Evolutionary conservation across 345 rosid genomes (phyloP).

Genomic region (Hibiscus tridactylites): DNA sequence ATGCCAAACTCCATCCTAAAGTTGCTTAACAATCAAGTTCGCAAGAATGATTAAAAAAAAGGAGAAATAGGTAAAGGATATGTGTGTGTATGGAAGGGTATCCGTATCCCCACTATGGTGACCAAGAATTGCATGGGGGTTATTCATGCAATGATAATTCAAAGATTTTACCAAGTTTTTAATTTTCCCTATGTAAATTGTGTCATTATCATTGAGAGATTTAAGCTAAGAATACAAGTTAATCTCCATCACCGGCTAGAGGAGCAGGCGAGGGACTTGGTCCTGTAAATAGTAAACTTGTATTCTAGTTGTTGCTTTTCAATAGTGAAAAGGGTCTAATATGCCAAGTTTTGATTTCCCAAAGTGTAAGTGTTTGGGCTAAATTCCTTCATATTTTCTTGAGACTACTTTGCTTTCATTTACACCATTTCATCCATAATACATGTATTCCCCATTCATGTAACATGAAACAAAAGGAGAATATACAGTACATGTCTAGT

Average conservation of each 20-base stretch:
- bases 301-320: too few relatives aligned
- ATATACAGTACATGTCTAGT: too few relatives aligned
- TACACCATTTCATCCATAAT: too few relatives aligned
- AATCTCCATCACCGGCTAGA: background rate
- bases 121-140: slow-evolving; percentile 17
- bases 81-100: background rate
- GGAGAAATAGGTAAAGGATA: background rate
- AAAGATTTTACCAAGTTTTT: background rate
- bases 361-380: too few relatives aligned
- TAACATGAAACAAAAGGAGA: too few relatives aligned
- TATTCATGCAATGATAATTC: slow-evolving; percentile 8
- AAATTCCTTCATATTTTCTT: too few relatives aligned
- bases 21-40: slow-evolving; percentile 14
- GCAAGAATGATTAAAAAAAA: slow-evolving; percentile 7
- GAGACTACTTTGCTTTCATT: too few relatives aligned
- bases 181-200: background rate
- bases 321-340: too few relatives aligned
- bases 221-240: background rate
- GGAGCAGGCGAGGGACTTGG: too few relatives aligned
- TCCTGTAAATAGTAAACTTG: too few relatives aligned
- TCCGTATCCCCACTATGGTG: slow-evolving; percentile 14
- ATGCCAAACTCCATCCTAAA: slow-evolving; percentile 8
- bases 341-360: too few relatives aligned
- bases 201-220: background rate
- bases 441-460: too few relatives aligned